Evolutionary conservation across 768 basidiomycete species (phyloP).

Genomic region (Naematelia encephala): DNA sequence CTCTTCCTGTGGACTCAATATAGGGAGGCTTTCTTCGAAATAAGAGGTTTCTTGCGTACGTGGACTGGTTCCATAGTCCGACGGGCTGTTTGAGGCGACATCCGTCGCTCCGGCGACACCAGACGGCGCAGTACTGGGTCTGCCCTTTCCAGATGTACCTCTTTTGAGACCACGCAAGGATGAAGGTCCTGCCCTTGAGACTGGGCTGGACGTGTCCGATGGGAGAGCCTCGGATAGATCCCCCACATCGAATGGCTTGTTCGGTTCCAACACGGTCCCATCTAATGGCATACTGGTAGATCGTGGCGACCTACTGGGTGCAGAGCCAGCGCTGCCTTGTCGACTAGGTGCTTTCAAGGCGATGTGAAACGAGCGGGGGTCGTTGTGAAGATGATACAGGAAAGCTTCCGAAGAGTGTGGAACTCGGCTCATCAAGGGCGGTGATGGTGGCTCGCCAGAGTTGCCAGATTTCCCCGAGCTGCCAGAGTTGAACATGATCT

Average conservation of each 20-base stretch:
- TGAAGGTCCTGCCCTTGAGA: too few relatives aligned
- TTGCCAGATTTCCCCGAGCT: too few relatives aligned
- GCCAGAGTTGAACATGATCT: too few relatives aligned
- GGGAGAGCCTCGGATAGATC: too few relatives aligned
- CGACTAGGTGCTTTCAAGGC: constrained; percentile 21
- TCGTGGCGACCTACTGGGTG: not conserved
- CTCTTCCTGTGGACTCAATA: constrained; percentile 5
- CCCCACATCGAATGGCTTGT: not conserved
- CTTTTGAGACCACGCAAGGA: constrained; percentile 12
- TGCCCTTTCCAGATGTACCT: constrained; percentile 14
- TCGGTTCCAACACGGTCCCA: not conserved
- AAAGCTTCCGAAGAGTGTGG: constrained; percentile 40
- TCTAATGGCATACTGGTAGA: constrained; percentile 1
- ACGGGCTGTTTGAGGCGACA: too few relatives aligned
- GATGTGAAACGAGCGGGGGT: constrained; percentile 46
- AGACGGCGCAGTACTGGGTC: constrained; percentile 41
- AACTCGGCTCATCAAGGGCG: too few relatives aligned
- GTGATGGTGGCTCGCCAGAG: too few relatives aligned
- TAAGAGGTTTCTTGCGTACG: not conserved
- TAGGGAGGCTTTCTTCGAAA: constrained; percentile 6
- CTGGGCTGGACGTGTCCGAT: too few relatives aligned
- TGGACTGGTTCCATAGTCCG: too few relatives aligned
- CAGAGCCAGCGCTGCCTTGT: not conserved
- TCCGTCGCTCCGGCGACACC: too few relatives aligned
- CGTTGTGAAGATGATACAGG: constrained; percentile 46